Evolutionary conservation across 805 yeast genomes (phyloP), one percentile per base, ranked within the genome.

Genomic region (Nematodospora valgi): DNA sequence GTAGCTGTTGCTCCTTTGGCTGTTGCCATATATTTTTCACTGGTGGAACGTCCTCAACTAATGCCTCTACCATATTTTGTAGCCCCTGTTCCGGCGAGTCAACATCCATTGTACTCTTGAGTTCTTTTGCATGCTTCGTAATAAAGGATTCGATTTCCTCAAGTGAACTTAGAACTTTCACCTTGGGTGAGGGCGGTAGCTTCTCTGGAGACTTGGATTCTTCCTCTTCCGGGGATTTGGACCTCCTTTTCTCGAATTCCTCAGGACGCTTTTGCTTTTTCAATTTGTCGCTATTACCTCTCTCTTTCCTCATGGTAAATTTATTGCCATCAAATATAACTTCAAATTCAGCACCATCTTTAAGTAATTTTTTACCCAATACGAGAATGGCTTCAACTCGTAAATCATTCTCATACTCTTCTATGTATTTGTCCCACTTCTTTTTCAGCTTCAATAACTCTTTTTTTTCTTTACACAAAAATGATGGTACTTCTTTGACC

Each of bases 111-210:
- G 39, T 35, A 13, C 43, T 37, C 12, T 52, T 48, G 21, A 61
- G 40, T 25, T 54, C 47, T 13, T 54, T 52, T 2, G 68, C 54
- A 37, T 66, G 71, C 23, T 47, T 56, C 6, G 54, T 40, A 20
- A 66, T 66, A 32, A 55, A 50, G 23, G 54, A 54, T 44, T 63
- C 65, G 28, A 66, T 64, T 23, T 64, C 70, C 23, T 56, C 62
- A n/a, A 63, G 46, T 0, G 68, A 52, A 6, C 46, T 36, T 4
- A 62, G 59, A 3, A 48, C 45, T 20, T 21, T 21, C 7, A 19
- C 30, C 18, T 23, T 17, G 10, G 27, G 7, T n/a, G 11, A 4
- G 10, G 17, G 11, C 11, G 16, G 15, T 16, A 5, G 13, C n/a
- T 27, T 27, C 18, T 6, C 9, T 27, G 6, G 4, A 8, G 12